Evolutionary conservation across 2,329 filamentous ascomycete species (phyloP).

Genomic region (Grosmannia penicillata): DNA sequence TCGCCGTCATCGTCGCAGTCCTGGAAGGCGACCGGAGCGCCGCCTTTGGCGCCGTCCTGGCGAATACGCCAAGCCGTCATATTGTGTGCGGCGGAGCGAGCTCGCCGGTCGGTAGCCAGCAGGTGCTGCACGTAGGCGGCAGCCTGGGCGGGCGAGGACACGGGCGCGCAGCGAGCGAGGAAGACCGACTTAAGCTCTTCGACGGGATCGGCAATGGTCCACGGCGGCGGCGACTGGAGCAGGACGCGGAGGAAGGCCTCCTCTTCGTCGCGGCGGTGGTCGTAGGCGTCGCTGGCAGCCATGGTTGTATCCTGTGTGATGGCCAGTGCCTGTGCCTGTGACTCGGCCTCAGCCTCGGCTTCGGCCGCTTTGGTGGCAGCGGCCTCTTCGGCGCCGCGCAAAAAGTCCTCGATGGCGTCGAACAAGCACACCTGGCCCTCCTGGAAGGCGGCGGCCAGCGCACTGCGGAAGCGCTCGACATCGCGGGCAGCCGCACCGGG

Average conservation of each 20-base stretch:
- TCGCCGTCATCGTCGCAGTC: constrained; percentile 97
- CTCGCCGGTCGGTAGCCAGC: constrained; percentile 67
- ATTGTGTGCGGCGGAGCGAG: constrained; percentile 82
- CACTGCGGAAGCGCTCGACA: constrained; percentile 52
- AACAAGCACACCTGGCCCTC: constrained; percentile 75
- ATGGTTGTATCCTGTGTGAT: not conserved
- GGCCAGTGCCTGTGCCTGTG: too few relatives aligned
- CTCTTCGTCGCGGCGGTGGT: not conserved
- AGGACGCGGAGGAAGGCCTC: too few relatives aligned
- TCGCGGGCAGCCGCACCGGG: constrained; percentile 60
- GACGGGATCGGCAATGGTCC: constrained; percentile 60
- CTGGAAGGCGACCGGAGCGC: constrained; percentile 48
- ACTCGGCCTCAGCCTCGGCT: constrained; percentile 7
- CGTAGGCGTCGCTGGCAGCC: not conserved
- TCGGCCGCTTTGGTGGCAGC: constrained; percentile 11
- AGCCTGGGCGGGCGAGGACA: constrained; percentile 57
- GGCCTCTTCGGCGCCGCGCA: constrained; percentile 23
- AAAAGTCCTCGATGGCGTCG: constrained; percentile 70
- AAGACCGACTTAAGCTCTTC: constrained; percentile 82
- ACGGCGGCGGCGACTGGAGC: constrained; percentile 31
- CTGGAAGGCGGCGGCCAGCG: constrained; percentile 52
- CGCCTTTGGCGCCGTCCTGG: constrained; percentile 35
- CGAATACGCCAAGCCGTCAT: constrained; percentile 88
- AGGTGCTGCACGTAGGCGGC: constrained; percentile 58
- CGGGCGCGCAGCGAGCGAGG: constrained; percentile 58